Percentiles rank a stretch among this genome's conserved stretches.
phyloP scores from a whole-genome alignment of 1,284 basidiomycete species.

The Anthracocystis panici-leucophaei region DNA sequence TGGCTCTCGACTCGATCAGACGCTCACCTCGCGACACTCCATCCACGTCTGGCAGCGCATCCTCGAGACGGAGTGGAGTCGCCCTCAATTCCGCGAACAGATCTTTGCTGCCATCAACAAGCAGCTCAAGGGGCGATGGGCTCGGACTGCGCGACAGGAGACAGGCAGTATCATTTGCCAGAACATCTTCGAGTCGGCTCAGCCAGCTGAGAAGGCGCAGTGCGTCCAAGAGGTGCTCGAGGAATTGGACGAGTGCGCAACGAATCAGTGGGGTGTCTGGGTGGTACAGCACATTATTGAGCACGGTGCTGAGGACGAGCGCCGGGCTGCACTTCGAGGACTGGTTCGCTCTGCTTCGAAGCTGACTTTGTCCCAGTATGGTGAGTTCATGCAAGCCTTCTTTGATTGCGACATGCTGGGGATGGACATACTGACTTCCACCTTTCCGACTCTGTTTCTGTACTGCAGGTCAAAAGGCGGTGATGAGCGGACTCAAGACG shows the following conservation, averaged over 20 bases:
- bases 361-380: conserved; percentile 64
- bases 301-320: conserved; percentile 53
- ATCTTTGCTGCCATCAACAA: conserved; percentile 58
- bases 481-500: conserved; percentile 65
- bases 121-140: conserved; percentile 58
- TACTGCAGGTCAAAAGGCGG: conserved; percentile 59
- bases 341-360: conserved; percentile 47
- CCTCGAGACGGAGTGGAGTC: conserved; percentile 54
- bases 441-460: neutral
- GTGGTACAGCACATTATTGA: conserved; percentile 67
- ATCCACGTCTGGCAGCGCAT: conserved; percentile 65
- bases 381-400: conserved; percentile 22
- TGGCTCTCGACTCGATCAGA: conserved; percentile 43
- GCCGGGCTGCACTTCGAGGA: conserved; percentile 39
- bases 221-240: conserved; percentile 63
- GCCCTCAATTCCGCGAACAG: conserved; percentile 30
- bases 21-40: conserved; percentile 58
- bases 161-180: conserved; percentile 65
- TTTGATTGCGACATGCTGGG: neutral
- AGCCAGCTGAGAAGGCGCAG: conserved; percentile 46
- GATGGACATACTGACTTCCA: neutral
- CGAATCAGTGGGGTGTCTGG: conserved; percentile 69
- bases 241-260: conserved; percentile 52
- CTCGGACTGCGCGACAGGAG: conserved; percentile 57
- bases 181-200: conserved; percentile 61